Evolutionary conservation across 352 stramenopile species (phyloP), one percentile per base, ranked within the genome.

Genomic region (Globisporangium barbulae): DNA sequence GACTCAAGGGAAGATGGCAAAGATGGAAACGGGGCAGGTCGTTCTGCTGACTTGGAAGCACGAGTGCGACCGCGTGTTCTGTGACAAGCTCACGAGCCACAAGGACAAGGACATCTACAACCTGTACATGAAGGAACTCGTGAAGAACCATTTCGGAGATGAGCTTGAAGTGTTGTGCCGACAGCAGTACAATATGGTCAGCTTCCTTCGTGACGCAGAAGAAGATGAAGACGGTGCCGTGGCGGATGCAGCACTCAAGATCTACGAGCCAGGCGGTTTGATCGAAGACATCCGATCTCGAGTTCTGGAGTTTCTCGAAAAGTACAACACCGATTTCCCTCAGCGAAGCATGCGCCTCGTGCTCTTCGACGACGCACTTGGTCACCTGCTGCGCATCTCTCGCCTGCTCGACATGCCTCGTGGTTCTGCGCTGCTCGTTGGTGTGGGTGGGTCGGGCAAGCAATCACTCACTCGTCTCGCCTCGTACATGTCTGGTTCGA

Each of bases 61-160:
- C 74, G 97, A 99, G 74, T 98, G 96, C 53, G 88, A 98, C 57
- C 95, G 97, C 12, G 97, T 99, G 22, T 99, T 99, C 74, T 97
- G 83, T 39, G 97, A 99, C 76, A 99, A 99, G 70, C 85, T 99
- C 30, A 98, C 96, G 21, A 98, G 94, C 42, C 89, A 98, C 59
- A 98, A 98, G 72, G 97, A 99, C 74, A 99, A 99, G 69, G 90
- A 97, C 25, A 89, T 94, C 13, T 99, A 98, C 67, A 78, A 89
- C 22, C 72, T 81, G 22, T 97, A 96, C 69, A 97, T 99, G 78
- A 90, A 88, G 22, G 91, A 97, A 58, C 85, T 98, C 19, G 83
- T 97, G 33, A 89, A 88, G 49, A 85, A 90, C 44, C 81, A 97
- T 25, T 99, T 98, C 67, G 93, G 93, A 13, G 79, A 96, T 35